These are phyloP conservation scores for Macrolepiota albuminosa DNA, from an alignment of 768 basidiomycete genomes.

Conservation along the genomic window DNA sequence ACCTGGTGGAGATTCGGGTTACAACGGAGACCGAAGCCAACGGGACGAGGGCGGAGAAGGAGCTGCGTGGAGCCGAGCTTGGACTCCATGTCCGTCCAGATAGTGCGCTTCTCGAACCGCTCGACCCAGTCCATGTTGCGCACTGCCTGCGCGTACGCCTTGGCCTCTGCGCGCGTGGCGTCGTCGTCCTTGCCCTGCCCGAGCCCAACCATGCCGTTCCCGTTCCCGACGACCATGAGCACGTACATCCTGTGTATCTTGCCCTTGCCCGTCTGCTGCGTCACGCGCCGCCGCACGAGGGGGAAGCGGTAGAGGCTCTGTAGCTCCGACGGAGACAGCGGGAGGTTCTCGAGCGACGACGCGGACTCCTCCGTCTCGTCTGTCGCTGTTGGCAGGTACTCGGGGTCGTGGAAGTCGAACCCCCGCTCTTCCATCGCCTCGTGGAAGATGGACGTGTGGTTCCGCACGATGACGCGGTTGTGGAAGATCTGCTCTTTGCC, in stretches of 20 bases:
- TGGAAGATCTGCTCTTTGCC: conserved; percentile 43
- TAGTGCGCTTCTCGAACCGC: conserved; percentile 91
- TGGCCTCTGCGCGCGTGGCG: conserved; percentile 42
- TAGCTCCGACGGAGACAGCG: conserved; percentile 17
- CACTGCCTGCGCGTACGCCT: conserved; percentile 67
- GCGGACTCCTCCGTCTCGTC: conserved; percentile 28
- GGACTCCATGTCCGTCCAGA: conserved; percentile 83
- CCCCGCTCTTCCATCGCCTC: conserved; percentile 29
- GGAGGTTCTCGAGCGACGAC: conserved; percentile 22
- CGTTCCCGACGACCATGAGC: conserved; percentile 76
- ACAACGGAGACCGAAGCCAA: conserved; percentile 90
- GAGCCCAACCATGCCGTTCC: conserved; percentile 76
- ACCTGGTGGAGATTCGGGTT: conserved; percentile 88
- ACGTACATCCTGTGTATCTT: conserved; percentile 64
- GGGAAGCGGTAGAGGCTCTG: conserved; percentile 34
- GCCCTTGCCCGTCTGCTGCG: conserved; percentile 92
- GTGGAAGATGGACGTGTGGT: conserved; percentile 66
- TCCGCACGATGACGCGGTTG: conserved; percentile 63
- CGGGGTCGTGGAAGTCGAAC: conserved; percentile 26
- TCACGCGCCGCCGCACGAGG: conserved; percentile 54
- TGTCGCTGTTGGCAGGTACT: conserved; percentile 19
- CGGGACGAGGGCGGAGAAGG: conserved; percentile 73
- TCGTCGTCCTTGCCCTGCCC: conserved; percentile 79
- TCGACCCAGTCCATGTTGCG: conserved; percentile 90
- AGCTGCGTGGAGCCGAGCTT: conserved; percentile 86